Evolutionary conservation across 2,329 filamentous ascomycete genomes (phyloP), one percentile per base, ranked within the genome.

Genomic region (Berkeleyomyces rouxiae): DNA sequence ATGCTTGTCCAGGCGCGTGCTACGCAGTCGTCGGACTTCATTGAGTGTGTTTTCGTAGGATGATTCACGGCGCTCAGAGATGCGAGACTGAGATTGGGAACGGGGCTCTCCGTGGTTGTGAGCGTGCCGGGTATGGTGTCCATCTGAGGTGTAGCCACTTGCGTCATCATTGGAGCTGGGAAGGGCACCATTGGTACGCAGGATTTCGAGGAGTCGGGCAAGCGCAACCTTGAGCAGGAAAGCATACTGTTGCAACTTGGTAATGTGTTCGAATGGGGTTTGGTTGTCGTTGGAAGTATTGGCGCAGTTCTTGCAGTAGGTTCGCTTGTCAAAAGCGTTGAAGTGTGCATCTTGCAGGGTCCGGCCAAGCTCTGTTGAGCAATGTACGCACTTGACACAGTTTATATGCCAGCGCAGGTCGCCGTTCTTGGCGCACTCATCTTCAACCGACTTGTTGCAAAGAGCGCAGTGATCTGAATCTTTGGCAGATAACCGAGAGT

Each of bases 41-140:
- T 93, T 95, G 68, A 99, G 85, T 57, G 92, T 96, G 74, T 91
- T 95, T 75, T 97, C 92, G 71, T 97, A 93, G 37, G 88, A 90
- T 60, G 87, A 89, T 69, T 85, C 82, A 67, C 84, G 81, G 65
- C 80, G 79, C 53, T 71, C 72, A 59, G 64, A 78, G 73, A 66
- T 81, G 33, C 83, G 86, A 53, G 82, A 82, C 71, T 86, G 86
- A 1, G 86, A 89, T 68, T 86, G 88, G 16, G 90, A 90, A 62
- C 88, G 80, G 16, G 81, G 82, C 66, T 88, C 86, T 6, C 84
- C 58, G 13, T 57, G 51, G 47, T 47, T 47, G 33, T 59, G 39
- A 16, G 33, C 37, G 6, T 51, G 64, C 7, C 39, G 51, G 23
- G 58, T 57, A 33, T 60, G 59, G 77, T 73, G 62, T 79, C 77